Percentiles rank a stretch among this genome's conserved stretches.
Evolutionary conservation across 2,329 filamentous ascomycete genomes (phyloP).

Genomic region (Talaromyces sp.): DNA sequence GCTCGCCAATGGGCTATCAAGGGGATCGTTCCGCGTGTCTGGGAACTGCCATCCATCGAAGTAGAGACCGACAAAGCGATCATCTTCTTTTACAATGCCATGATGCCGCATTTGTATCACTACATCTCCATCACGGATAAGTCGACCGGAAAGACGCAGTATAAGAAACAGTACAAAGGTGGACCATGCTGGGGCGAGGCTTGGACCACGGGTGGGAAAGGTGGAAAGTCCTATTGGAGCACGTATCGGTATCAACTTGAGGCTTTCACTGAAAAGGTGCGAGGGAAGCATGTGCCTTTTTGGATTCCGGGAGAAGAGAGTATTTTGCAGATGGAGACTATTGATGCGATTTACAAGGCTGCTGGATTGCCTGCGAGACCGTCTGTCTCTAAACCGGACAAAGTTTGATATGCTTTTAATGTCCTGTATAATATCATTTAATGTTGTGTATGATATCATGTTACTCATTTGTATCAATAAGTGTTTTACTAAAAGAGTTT

Average conservation of each 20-base stretch:
- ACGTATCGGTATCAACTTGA: slow-evolving; percentile 50
- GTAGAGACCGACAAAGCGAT: slow-evolving; percentile 32
- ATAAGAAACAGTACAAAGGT: slow-evolving; percentile 27
- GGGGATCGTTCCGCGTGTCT: slow-evolving; percentile 28
- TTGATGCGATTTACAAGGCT: slow-evolving; percentile 25
- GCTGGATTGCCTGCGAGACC: slow-evolving; percentile 22
- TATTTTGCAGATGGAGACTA: slow-evolving; percentile 42
- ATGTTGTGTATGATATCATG: not conserved
- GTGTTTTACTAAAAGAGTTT: not conserved
- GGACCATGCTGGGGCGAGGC: slow-evolving; percentile 33
- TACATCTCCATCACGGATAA: slow-evolving; percentile 32
- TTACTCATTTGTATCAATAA: not conserved
- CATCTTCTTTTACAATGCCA: slow-evolving; percentile 32
- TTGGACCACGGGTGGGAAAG: slow-evolving; percentile 31
- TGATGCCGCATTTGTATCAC: slow-evolving; percentile 37
- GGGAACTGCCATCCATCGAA: slow-evolving; percentile 34
- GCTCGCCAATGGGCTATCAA: slow-evolving; percentile 24
- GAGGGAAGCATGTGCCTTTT: slow-evolving; percentile 28
- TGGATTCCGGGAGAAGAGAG: slow-evolving; percentile 47
- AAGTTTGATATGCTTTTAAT: not conserved
- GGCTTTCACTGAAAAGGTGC: slow-evolving; percentile 48
- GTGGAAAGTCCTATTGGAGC: slow-evolving; percentile 41
- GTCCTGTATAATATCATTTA: not conserved
- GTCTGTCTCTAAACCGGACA: slow-evolving; percentile 1
- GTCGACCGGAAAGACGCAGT: slow-evolving; percentile 26